Conservation (phyloP, 2,329 filamentous ascomycete species). For the Parascedosporium putredinis region DNA sequence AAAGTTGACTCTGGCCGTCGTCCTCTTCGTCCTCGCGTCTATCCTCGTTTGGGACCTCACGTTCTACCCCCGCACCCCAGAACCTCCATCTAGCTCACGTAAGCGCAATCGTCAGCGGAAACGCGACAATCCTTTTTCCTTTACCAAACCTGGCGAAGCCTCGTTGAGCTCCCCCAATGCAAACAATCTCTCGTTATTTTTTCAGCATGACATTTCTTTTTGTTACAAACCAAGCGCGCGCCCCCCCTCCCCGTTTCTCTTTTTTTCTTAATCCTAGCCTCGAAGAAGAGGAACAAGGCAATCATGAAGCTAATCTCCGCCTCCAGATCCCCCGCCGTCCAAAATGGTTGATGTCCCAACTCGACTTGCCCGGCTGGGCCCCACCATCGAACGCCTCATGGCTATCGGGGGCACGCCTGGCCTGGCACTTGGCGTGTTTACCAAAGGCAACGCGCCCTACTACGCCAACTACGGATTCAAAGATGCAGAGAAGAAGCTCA, state of each 20-base stretch:
- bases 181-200: no score
- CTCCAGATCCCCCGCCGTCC: neutral
- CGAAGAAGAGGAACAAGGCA: no score
- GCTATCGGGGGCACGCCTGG: conserved; percentile 6
- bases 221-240: no score
- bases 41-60: neutral
- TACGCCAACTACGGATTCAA: conserved; percentile 15
- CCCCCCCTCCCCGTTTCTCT: no score
- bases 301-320: neutral
- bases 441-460: conserved; percentile 13
- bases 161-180: no score
- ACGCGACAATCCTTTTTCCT: no score
- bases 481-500: conserved; percentile 12
- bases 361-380: neutral
- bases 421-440: conserved; percentile 17
- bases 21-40: neutral
- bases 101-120: neutral
- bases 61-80: neutral
- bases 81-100: neutral
- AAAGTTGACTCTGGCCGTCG: neutral
- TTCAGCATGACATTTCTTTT: no score
- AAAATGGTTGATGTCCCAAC: neutral
- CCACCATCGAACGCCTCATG: neutral
- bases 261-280: no score
- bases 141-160: no score